A percentile compares a stretch with the other conserved stretches of the same genome.
Evolutionary conservation across 2,329 filamentous ascomycete species (phyloP).

Genomic region (Raffaelea ambrosiae): DNA sequence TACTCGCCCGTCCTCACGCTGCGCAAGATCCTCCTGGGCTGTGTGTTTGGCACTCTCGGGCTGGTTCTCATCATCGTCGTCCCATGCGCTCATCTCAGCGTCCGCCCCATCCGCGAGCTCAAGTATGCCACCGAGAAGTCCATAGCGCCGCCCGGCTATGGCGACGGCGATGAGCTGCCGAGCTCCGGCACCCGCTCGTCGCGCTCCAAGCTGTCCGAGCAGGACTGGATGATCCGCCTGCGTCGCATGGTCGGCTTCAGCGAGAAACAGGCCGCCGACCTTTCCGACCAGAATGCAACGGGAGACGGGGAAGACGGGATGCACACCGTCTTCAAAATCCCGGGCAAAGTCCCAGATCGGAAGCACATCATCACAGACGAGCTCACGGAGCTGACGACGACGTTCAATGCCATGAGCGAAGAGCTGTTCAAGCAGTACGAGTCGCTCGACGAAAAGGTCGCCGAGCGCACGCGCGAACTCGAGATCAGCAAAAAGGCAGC

Average conservation of each 20-base stretch:
- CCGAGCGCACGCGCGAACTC: constrained; percentile 71
- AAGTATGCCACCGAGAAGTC: constrained; percentile 68
- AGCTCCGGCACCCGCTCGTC: constrained; percentile 32
- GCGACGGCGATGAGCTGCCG: constrained; percentile 40
- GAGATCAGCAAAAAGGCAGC: constrained; percentile 87
- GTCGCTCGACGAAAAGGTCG: constrained; percentile 74
- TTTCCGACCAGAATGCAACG: constrained; percentile 13
- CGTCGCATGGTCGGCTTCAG: constrained; percentile 22
- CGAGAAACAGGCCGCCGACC: constrained; percentile 16
- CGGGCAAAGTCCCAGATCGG: constrained; percentile 67
- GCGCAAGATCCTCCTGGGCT: constrained; percentile 72
- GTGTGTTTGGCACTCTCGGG: constrained; percentile 75
- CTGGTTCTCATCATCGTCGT: constrained; percentile 63
- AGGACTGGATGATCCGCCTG: constrained; percentile 26
- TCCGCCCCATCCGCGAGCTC: constrained; percentile 69
- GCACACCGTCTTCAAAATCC: constrained; percentile 68
- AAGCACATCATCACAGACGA: constrained; percentile 77
- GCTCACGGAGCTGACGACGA: constrained; percentile 70
- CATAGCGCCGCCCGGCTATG: constrained; percentile 56
- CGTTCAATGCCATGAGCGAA: constrained; percentile 91
- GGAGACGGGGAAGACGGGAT: constrained; percentile 28
- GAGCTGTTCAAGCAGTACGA: constrained; percentile 82
- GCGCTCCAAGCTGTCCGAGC: constrained; percentile 34
- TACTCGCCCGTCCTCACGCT: constrained; percentile 66
- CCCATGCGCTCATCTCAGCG: constrained; percentile 73